A percentile compares a stretch with the other conserved stretches of the same genome.
Conservation (phyloP, 2,329 filamentous ascomycete genomes). For the Graphilbum sp. region DNA sequence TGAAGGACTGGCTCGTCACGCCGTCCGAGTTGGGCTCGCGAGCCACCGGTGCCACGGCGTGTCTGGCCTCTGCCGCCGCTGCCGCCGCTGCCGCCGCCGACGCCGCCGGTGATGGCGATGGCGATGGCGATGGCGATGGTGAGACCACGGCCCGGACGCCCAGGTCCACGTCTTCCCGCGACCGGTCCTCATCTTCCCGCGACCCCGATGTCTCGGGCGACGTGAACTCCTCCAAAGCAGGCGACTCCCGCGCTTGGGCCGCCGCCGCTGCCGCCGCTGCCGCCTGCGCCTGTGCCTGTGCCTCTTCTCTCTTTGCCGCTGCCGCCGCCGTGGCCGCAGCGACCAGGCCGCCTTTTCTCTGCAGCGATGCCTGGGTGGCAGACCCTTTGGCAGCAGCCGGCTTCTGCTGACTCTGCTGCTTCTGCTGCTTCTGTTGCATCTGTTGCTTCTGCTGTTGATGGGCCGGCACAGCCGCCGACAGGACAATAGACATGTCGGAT, state of each 20-base stretch:
- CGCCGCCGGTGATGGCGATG: no score
- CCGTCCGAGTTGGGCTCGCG: slow-evolving; percentile 1
- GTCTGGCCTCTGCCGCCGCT: background rate
- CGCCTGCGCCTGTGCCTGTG: background rate
- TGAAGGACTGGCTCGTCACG: slow-evolving; percentile 9
- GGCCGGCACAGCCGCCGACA: slow-evolving; percentile 2
- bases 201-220: slow-evolving; percentile 8
- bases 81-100: background rate
- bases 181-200: slow-evolving; percentile 4
- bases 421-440: background rate
- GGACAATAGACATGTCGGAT: slow-evolving; percentile 8
- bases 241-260: background rate
- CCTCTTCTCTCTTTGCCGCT: background rate
- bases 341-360: background rate
- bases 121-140: no score
- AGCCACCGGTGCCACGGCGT: background rate
- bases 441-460: background rate
- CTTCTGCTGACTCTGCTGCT: background rate
- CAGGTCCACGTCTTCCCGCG: slow-evolving; percentile 4
- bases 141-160: no score
- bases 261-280: background rate
- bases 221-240: slow-evolving; percentile 4
- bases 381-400: background rate
- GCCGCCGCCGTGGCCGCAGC: background rate
- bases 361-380: no score